These are phyloP conservation scores for Pleoardoris graminearum DNA, from an alignment of 2,329 filamentous ascomycete species.

Conservation along the genomic window DNA sequence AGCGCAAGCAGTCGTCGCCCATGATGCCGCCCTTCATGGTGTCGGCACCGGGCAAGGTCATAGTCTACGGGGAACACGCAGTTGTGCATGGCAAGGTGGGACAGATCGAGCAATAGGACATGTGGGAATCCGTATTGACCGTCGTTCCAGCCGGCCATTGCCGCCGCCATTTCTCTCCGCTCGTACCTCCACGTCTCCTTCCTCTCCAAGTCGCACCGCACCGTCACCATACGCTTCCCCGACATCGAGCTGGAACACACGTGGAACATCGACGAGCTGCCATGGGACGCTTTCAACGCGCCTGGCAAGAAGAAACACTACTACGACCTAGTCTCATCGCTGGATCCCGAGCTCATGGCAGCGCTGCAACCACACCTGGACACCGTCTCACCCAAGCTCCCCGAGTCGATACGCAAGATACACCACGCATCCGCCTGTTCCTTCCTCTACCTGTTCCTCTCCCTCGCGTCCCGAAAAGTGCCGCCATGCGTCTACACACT, in stretches of 20 bases:
- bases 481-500: slow-evolving; percentile 86
- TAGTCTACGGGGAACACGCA: slow-evolving; percentile 96
- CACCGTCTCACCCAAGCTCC: slow-evolving; percentile 66
- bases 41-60: slow-evolving; percentile 96
- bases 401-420: slow-evolving; percentile 77
- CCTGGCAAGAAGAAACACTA: slow-evolving; percentile 91
- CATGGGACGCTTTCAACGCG: slow-evolving; percentile 80
- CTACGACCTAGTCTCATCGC: slow-evolving; percentile 77
- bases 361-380: slow-evolving; percentile 80
- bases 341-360: slow-evolving; percentile 80
- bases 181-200: slow-evolving; percentile 97
- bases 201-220: slow-evolving; percentile 87
- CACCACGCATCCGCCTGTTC: slow-evolving; percentile 79
- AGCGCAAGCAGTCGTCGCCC: slow-evolving; percentile 53
- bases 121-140: slow-evolving; percentile 20
- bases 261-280: slow-evolving; percentile 91
- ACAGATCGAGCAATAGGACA: background rate
- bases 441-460: slow-evolving; percentile 92
- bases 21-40: slow-evolving; percentile 94
- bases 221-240: slow-evolving; percentile 83
- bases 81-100: slow-evolving; percentile 93
- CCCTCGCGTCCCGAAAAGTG: slow-evolving; percentile 76
- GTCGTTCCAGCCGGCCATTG: slow-evolving; percentile 73
- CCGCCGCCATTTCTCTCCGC: slow-evolving; percentile 89
- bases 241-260: slow-evolving; percentile 88